Evolutionary conservation across 2,329 filamentous ascomycete genomes (phyloP), one percentile per base, ranked within the genome.

Genomic region (Karstenula rhodostoma): DNA sequence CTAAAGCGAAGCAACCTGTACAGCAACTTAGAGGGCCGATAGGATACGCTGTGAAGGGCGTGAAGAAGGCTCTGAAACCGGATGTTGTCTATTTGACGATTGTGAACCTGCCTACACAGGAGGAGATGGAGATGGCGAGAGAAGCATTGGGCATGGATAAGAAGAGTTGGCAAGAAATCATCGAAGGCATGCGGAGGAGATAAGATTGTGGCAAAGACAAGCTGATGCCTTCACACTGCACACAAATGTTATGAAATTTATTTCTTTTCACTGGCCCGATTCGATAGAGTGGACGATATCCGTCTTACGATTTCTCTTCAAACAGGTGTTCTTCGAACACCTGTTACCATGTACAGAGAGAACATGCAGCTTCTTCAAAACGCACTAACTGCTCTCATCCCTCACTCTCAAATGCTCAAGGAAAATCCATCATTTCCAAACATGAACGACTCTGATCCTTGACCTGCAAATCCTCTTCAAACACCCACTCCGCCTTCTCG

Each of bases 41-140:
- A 22, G 51, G 56, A 8, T 40, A 66, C 5, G 48, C 63, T 4
- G 37, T 46, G 40, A 49, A 62, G 42, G 59, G 60, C 15, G 59
- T 68, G 25, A 56, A 53, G 50, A 67, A 66, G 54, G 58, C 67
- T 7, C 19, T 68, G 23, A 47, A 43, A 48, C 32, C 63, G 50
- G 61, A 67, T 57, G 58, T 70, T 13, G 37, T 73, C 50, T 73
- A 71, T 48, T 59, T 73, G 44, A 68, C 64, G 53, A 64, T 71
- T 57, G 70, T 73, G 8, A 69, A 70, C 58, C 19, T 72, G 64
- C 69, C 69, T 15, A 63, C 52, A 12, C 60, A 69, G 48, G 67
- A 67, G 27, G 69, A 73, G 40, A 49, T 72, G 62, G 65, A 49
- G n/a, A 59, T 62, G 40, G 65, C 66, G 22, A 60, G 60, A 32